Base-by-base conservation (phyloP, 768 basidiomycete genomes). In the Mycena crocata region DNA sequence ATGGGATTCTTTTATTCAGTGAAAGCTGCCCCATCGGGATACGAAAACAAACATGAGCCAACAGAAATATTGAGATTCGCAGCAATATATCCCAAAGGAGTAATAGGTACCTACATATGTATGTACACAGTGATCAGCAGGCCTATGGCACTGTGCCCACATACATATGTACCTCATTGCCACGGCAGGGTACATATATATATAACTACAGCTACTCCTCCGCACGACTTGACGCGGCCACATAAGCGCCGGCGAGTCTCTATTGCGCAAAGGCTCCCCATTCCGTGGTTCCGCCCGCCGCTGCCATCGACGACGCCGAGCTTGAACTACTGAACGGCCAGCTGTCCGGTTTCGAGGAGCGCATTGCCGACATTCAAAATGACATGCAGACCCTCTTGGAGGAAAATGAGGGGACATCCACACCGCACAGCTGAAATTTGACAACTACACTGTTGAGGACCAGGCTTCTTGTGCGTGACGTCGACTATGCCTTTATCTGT, bases 381-480 rank as follows among this genome's bases (percentile, higher is more conserved):
- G 58, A 67, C 21, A 15, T 55, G 14, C 13, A n/a, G 13, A 10
- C 44, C 5, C 37, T 62, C 26, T 34, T 37, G 21, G 17, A 21
- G 5, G 7, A 30, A 14, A 54, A 45, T 31, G 24, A 86, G 87
- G 87, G 5, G 74, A 77, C 4, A 79, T 89, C 46, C 83, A 81
- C 67, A 79, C 79, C 9, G 85, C 85, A 3, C 56, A 71, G 1
- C 73, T 89, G 9, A 74, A 80, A 12, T 84, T 88, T 64, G 80
- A 79, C 44, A 83, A 83, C 21, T 84, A 82, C 69, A 76, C 71
- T 1, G 79, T 87, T 17, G 57, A 74, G 14, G 73, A 87, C 72
- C 84, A 87, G 75, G 81, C 85, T 64, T 84, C 79, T 74, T 51
- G 85, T 87, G 12, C 79, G 85, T 74, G 76, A 73, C 45, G 66